Conservation (phyloP, 805 yeast genomes). For the Yueomyces sp. region DNA sequence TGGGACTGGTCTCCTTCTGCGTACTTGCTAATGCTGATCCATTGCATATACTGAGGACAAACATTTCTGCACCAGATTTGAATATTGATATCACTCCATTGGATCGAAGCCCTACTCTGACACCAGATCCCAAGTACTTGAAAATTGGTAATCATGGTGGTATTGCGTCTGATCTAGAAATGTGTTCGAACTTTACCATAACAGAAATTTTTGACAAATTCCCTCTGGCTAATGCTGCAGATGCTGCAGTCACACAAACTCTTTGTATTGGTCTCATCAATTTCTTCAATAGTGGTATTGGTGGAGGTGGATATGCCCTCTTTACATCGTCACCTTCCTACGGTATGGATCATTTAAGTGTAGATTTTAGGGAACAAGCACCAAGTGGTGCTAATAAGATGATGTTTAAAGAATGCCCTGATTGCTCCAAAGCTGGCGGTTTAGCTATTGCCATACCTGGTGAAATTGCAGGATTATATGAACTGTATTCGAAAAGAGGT, state of each 20-base stretch:
- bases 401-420: constrained; percentile 43
- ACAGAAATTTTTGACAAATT: constrained; percentile 15
- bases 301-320: constrained; percentile 80
- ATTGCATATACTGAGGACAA: not conserved
- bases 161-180: constrained; percentile 26
- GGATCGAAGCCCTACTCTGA: constrained; percentile 24
- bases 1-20: too few relatives aligned
- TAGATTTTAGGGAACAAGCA: constrained; percentile 86
- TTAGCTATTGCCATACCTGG: constrained; percentile 88
- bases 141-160: constrained; percentile 21
- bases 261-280: constrained; percentile 78
- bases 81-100: constrained; percentile 29
- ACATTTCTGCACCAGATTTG: not conserved
- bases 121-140: constrained; percentile 18
- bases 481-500: constrained; percentile 45
- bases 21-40: too few relatives aligned
- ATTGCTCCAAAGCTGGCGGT: constrained; percentile 63
- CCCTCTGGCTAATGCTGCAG: constrained; percentile 70
- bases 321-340: constrained; percentile 11
- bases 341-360: constrained; percentile 38
- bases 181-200: constrained; percentile 20
- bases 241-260: constrained; percentile 81
- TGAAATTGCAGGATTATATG: constrained; percentile 72
- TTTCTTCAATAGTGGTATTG: constrained; percentile 78
- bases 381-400: constrained; percentile 48